phyloP scores from a whole-genome alignment of 1,284 basidiomycete genomes.

The Ceratobasidium sp. region DNA sequence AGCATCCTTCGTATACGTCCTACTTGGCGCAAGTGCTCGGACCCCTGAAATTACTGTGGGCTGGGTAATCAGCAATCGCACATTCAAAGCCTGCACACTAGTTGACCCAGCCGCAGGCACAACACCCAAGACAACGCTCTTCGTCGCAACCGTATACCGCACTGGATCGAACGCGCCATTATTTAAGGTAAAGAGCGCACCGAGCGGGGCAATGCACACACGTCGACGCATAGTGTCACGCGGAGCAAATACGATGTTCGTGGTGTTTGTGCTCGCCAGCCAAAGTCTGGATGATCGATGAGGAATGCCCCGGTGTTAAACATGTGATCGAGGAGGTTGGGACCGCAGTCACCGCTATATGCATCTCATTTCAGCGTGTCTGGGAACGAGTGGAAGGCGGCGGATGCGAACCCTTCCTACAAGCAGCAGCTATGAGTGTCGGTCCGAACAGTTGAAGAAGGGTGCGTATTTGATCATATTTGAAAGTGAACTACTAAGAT shows the following conservation, averaged over 20 bases:
- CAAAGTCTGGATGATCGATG: conserved; percentile 69
- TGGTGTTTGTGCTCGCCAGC: conserved; percentile 64
- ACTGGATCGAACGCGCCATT: conserved; percentile 69
- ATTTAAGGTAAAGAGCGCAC: conserved; percentile 64
- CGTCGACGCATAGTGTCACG: conserved; percentile 66
- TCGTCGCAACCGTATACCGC: conserved; percentile 60
- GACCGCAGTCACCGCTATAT: conserved; percentile 73
- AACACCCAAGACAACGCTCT: conserved; percentile 62
- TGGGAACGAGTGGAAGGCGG: conserved; percentile 48
- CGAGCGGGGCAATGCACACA: conserved; percentile 68
- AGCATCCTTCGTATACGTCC: conserved; percentile 60
- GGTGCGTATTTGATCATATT: conserved; percentile 69
- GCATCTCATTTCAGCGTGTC: conserved; percentile 72
- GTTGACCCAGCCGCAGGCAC: conserved; percentile 57
- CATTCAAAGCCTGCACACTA: conserved; percentile 65
- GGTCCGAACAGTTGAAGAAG: conserved; percentile 70
- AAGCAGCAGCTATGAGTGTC: not conserved
- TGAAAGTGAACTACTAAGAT: conserved; percentile 66
- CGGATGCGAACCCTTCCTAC: conserved; percentile 34
- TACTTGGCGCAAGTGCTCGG: conserved; percentile 60
- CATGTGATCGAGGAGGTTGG: conserved; percentile 69
- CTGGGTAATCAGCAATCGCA: conserved; percentile 64
- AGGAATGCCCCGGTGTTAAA: conserved; percentile 69
- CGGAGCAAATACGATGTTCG: conserved; percentile 62
- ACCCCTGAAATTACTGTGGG: conserved; percentile 61